These are phyloP conservation scores for Aspergillus terreus DNA, from an alignment of 2,329 filamentous ascomycete genomes.

Conservation along the genomic window DNA sequence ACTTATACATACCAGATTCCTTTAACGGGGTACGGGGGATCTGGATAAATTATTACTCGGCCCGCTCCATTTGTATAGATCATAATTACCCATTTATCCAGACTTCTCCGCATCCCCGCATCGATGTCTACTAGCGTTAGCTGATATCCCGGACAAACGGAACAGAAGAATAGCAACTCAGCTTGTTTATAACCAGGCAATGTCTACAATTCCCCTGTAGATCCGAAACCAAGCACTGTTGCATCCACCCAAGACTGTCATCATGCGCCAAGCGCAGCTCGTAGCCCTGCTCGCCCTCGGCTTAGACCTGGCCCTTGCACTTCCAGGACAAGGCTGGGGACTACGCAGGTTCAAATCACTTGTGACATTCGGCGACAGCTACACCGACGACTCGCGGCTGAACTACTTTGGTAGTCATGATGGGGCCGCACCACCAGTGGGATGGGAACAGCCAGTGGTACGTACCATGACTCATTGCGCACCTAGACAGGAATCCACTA, in stretches of 20 bases:
- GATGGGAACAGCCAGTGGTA: conserved; percentile 50
- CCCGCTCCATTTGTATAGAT: neutral
- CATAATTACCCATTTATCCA: conserved; percentile 1
- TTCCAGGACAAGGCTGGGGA: conserved; percentile 4
- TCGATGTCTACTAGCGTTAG: neutral
- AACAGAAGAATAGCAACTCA: neutral
- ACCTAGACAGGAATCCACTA: neutral
- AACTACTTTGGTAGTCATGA: conserved; percentile 59
- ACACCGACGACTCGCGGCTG: conserved; percentile 68
- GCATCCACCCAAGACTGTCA: neutral
- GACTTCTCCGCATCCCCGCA: neutral
- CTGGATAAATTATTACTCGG: neutral
- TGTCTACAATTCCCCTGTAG: neutral
- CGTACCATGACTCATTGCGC: neutral
- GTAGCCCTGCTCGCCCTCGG: neutral
- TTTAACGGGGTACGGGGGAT: neutral
- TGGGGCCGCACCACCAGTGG: conserved; percentile 60
- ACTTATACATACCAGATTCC: neutral
- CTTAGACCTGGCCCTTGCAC: conserved; percentile 2
- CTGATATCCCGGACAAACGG: neutral
- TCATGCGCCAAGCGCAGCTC: neutral
- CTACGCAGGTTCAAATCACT: conserved; percentile 54
- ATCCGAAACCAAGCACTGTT: neutral
- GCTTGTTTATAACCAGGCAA: neutral
- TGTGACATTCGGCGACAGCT: conserved; percentile 71